These are phyloP conservation scores for Panicum miliaceum DNA, from an alignment of 176 grass and related monocot genomes.

Conservation along the genomic window DNA sequence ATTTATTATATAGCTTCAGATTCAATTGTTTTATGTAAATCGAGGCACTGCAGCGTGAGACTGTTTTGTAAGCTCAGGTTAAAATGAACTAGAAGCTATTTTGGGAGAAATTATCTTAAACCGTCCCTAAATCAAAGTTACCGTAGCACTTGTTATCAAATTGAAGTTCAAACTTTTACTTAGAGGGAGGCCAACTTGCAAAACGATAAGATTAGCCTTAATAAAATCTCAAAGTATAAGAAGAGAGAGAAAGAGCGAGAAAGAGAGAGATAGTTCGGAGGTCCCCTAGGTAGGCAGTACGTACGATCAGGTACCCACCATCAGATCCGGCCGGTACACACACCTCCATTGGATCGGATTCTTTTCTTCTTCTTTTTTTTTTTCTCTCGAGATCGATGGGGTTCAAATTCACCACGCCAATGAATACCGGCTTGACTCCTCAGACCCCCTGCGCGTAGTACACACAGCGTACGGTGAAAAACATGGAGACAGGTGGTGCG, in stretches of 20 bases:
- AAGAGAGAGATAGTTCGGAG: background rate
- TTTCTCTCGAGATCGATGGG: too few species aligned
- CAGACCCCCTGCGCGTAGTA: background rate
- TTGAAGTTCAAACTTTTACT: too few species aligned
- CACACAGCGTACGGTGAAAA: constrained; percentile 28
- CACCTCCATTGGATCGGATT: background rate
- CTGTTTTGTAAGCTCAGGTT: too few species aligned
- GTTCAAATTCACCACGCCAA: background rate
- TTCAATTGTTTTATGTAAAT: too few species aligned
- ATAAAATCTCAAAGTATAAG: background rate
- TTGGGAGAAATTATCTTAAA: too few species aligned
- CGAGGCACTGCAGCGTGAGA: too few species aligned
- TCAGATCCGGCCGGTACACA: constrained; percentile 24
- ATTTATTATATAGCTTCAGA: too few species aligned
- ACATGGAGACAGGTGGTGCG: constrained; percentile 13
- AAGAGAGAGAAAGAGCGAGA: background rate
- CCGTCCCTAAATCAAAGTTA: too few species aligned
- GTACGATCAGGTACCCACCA: background rate
- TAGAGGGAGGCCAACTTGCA: background rate
- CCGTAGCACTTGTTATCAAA: too few species aligned
- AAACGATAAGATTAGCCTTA: background rate
- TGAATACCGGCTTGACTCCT: background rate
- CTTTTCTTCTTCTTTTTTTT: too few species aligned
- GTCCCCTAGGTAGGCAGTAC: background rate
- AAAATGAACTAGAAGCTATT: too few species aligned